Evolutionary conservation across 148 eudicot genomes (phyloP).

Genomic region (Rhododendron molle): DNA sequence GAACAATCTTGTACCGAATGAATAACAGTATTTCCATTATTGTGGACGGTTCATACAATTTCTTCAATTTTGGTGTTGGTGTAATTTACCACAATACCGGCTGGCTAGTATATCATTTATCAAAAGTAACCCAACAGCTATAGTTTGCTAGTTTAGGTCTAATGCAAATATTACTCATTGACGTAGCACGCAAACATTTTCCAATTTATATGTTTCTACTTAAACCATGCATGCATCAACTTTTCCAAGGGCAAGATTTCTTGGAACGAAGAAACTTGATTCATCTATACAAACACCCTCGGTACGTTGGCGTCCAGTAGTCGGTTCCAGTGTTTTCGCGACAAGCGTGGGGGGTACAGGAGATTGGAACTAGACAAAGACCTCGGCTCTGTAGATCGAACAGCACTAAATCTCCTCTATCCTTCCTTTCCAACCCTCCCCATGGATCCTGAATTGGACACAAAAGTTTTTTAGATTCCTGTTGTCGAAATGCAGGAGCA

Average conservation of each 20-base stretch:
- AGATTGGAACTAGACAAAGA: constrained; percentile 28
- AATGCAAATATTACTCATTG: neutral
- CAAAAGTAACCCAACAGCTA: neutral
- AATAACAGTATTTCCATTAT: neutral
- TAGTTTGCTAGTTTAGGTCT: neutral
- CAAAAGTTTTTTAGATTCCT: neutral
- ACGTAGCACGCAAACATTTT: neutral
- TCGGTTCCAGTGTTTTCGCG: constrained; percentile 26
- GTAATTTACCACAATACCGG: neutral
- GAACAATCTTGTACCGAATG: too few relatives aligned
- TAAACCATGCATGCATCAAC: neutral
- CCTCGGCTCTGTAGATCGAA: constrained; percentile 25
- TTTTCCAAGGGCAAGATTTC: neutral
- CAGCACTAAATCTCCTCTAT: neutral
- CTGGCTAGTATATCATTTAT: too few relatives aligned
- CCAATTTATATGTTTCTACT: neutral
- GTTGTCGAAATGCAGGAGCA: neutral
- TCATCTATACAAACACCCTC: constrained; percentile 26
- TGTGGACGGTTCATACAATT: neutral
- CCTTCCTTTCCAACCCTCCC: constrained; percentile 23
- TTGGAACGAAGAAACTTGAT: neutral
- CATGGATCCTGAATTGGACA: constrained; percentile 15
- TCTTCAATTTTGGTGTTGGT: neutral
- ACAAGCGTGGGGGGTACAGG: constrained; percentile 28
- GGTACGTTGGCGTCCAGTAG: constrained; percentile 28